Percentiles rank a stretch among this genome's conserved stretches.
Conservation (phyloP, 2,329 filamentous ascomycete species). For the Macrophomina tecta region DNA sequence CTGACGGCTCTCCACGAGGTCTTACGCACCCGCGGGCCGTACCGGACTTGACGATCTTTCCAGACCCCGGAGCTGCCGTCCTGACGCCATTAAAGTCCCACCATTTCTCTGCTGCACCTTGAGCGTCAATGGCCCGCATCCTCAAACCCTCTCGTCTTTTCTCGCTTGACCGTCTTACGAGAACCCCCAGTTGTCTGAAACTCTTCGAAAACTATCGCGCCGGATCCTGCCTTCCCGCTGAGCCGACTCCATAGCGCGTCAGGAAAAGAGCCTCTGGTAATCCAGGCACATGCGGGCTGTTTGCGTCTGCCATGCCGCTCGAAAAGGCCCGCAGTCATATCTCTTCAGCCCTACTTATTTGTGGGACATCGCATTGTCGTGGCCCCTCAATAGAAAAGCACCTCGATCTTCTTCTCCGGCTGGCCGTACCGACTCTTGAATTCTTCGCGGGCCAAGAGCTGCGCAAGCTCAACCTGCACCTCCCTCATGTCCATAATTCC, state of each 20-base stretch:
- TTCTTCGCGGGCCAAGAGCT: conserved; percentile 72
- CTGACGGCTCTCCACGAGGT: conserved; percentile 6
- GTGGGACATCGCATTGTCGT: neutral
- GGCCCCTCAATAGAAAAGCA: conserved; percentile 29
- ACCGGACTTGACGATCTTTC: conserved; percentile 10
- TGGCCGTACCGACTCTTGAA: conserved; percentile 71
- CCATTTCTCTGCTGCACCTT: conserved; percentile 15
- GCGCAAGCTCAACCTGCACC: conserved; percentile 78
- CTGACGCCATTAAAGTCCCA: conserved; percentile 14
- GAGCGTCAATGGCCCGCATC: conserved; percentile 12
- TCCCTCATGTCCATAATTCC: conserved; percentile 96
- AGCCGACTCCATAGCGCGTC: conserved; percentile 2
- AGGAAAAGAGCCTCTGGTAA: neutral
- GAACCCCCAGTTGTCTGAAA: conserved; percentile 18
- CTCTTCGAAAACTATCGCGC: conserved; percentile 20
- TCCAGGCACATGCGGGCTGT: neutral
- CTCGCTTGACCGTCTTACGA: conserved; percentile 21
- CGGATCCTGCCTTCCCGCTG: conserved; percentile 5
- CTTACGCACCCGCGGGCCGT: conserved; percentile 12
- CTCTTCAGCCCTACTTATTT: neutral
- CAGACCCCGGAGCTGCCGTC: conserved; percentile 4
- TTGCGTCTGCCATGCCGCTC: neutral
- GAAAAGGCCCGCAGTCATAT: neutral
- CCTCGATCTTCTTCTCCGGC: conserved; percentile 25
- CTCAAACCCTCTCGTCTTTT: conserved; percentile 10